Percentiles rank a stretch among this genome's conserved stretches.
phyloP scores from a whole-genome alignment of 2,329 filamentous ascomycete species.

The Dothiorella sarmentorum region DNA sequence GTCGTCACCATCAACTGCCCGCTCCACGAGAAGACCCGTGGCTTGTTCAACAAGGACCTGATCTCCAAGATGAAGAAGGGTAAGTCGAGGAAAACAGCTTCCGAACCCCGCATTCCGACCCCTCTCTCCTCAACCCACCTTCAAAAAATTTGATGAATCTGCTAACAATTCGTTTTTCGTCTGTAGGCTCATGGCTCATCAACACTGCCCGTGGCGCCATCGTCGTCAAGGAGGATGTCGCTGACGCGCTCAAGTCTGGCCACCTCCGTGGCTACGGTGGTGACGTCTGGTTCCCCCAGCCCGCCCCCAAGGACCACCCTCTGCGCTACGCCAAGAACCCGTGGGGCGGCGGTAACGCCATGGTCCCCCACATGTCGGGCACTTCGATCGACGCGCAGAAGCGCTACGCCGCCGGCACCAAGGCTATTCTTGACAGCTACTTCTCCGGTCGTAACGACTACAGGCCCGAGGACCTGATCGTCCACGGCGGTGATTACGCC shows the following conservation, averaged over 20 bases:
- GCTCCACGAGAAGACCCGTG: conserved; percentile 94
- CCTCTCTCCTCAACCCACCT: background rate
- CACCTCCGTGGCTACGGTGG: conserved; percentile 87
- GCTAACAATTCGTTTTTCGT: conserved; percentile 12
- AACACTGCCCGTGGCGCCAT: conserved; percentile 99
- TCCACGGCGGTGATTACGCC: conserved; percentile 84
- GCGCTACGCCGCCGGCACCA: conserved; percentile 76
- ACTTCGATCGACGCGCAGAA: conserved; percentile 98
- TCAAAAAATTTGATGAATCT: background rate
- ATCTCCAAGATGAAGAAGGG: conserved; percentile 99
- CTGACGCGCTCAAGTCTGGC: conserved; percentile 84
- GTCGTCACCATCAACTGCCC: conserved; percentile 99
- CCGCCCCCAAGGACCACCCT: conserved; percentile 86
- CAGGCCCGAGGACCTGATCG: conserved; percentile 84
- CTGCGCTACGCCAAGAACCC: conserved; percentile 91
- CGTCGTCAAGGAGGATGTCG: conserved; percentile 98
- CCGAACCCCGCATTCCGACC: background rate
- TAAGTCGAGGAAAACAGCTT: conserved; percentile 36
- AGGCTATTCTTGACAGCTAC: conserved; percentile 89
- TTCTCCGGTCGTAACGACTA: conserved; percentile 86
- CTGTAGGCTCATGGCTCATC: conserved; percentile 81
- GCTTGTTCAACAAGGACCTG: conserved; percentile 97
- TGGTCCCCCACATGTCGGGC: conserved; percentile 98
- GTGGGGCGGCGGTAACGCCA: conserved; percentile 96
- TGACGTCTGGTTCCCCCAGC: conserved; percentile 97